These are phyloP conservation scores for Gynandropsis gynandra DNA, from an alignment of 345 rosid species.

Conservation along the genomic window DNA sequence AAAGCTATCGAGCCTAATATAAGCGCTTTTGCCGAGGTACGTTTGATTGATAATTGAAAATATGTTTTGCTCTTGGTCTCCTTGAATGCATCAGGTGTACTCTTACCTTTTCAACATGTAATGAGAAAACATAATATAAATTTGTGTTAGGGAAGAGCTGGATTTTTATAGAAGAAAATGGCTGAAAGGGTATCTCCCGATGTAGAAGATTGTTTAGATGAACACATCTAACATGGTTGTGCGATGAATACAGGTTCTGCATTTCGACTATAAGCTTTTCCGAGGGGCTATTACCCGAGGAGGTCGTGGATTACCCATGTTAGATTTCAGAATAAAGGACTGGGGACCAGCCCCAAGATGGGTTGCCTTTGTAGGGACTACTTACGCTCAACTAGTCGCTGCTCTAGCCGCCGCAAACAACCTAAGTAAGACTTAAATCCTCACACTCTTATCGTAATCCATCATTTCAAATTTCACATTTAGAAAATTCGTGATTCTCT, in stretches of 20 bases:
- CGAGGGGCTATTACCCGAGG: constrained; percentile 46
- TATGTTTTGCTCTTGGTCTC: neutral
- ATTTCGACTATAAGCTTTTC: constrained; percentile 67
- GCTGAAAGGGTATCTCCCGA: too few relatives aligned
- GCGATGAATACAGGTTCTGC: constrained; percentile 81
- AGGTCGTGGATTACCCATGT: constrained; percentile 31
- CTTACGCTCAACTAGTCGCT: constrained; percentile 84
- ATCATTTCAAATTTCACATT: neutral
- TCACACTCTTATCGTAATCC: neutral
- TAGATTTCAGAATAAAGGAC: constrained; percentile 74
- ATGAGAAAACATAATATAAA: too few relatives aligned
- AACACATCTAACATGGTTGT: too few relatives aligned
- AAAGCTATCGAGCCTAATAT: constrained; percentile 40
- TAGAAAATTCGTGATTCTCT: neutral
- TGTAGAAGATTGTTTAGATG: too few relatives aligned
- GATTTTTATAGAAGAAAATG: too few relatives aligned
- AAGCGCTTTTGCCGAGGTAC: constrained; percentile 82
- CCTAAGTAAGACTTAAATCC: constrained; percentile 41
- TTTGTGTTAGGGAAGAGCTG: too few relatives aligned
- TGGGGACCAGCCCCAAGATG: constrained; percentile 99
- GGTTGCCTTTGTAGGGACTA: constrained; percentile 98
- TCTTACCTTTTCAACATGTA: too few relatives aligned
- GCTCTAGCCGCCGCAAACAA: constrained; percentile 82
- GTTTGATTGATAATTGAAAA: constrained; percentile 4
- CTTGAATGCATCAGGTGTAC: neutral